Evolutionary conservation across 768 basidiomycete genomes (phyloP).

Genomic region (Leccinum ochraceum): DNA sequence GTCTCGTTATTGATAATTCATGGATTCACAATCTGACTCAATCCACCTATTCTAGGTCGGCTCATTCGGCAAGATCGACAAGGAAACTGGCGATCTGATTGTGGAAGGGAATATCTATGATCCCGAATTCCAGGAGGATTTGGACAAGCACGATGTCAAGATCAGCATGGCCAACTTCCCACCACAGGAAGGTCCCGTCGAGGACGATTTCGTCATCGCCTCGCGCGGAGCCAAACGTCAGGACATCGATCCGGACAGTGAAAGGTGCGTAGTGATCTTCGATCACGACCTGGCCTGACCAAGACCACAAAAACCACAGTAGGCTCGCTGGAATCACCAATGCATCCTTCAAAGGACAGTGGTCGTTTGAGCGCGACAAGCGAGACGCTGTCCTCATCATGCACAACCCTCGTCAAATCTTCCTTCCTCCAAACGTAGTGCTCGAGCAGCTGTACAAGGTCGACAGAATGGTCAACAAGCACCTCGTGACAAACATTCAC

Average conservation of each 20-base stretch:
- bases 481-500: constrained; percentile 33
- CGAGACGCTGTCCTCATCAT: constrained; percentile 36
- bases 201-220: constrained; percentile 27
- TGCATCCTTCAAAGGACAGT: constrained; percentile 34
- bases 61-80: constrained; percentile 36
- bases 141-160: constrained; percentile 15
- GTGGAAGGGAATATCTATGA: constrained; percentile 39
- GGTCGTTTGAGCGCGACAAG: constrained; percentile 29
- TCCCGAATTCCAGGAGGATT: constrained; percentile 14
- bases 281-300: neutral
- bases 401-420: constrained; percentile 29
- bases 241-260: constrained; percentile 15
- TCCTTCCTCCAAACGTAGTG: constrained; percentile 22
- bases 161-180: constrained; percentile 19
- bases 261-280: constrained; percentile 17
- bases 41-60: constrained; percentile 29
- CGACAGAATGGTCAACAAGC: constrained; percentile 30
- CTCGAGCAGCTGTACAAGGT: constrained; percentile 30
- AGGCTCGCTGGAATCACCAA: constrained; percentile 20
- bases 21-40: neutral
- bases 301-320: constrained; percentile 2
- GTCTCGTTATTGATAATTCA: neutral
- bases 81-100: constrained; percentile 32
- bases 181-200: constrained; percentile 19
- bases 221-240: constrained; percentile 20